Conservation (phyloP, 306 rosid genomes). For the Dicorynia guianensis region DNA sequence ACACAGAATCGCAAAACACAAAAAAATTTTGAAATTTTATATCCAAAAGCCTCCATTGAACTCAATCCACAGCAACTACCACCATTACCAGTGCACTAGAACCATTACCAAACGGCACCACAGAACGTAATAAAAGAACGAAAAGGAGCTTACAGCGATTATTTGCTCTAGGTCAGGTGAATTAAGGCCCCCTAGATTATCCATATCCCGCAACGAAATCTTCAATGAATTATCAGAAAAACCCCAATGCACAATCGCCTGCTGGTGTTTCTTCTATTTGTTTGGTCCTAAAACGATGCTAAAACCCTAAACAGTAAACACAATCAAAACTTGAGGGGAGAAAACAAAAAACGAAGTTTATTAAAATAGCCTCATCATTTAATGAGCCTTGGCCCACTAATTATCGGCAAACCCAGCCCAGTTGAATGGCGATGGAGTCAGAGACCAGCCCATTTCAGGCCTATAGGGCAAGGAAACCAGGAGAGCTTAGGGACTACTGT, state of each 20-base stretch:
- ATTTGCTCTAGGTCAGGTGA: constrained; percentile 59
- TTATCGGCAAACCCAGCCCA: neutral
- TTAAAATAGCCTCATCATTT: no score
- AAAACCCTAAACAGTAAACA: neutral
- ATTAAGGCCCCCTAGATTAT: constrained; percentile 50
- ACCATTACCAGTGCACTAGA: neutral
- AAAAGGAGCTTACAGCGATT: constrained; percentile 53
- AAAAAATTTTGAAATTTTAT: neutral
- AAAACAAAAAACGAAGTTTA: neutral
- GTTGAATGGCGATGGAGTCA: no score
- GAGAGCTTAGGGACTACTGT: no score
- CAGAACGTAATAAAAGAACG: neutral
- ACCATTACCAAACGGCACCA: neutral
- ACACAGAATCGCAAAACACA: neutral
- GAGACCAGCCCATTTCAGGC: no score
- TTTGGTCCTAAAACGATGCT: neutral
- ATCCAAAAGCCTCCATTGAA: neutral
- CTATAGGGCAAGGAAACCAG: no score
- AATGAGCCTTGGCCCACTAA: neutral
- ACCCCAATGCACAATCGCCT: neutral
- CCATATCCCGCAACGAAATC: constrained; percentile 47
- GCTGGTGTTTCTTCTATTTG: no score
- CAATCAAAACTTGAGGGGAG: no score
- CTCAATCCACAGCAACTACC: constrained; percentile 3
- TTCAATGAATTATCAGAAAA: neutral